Evolutionary conservation across 257 asterid genomes (phyloP).

Genomic region (Leptodermis oblonga): DNA sequence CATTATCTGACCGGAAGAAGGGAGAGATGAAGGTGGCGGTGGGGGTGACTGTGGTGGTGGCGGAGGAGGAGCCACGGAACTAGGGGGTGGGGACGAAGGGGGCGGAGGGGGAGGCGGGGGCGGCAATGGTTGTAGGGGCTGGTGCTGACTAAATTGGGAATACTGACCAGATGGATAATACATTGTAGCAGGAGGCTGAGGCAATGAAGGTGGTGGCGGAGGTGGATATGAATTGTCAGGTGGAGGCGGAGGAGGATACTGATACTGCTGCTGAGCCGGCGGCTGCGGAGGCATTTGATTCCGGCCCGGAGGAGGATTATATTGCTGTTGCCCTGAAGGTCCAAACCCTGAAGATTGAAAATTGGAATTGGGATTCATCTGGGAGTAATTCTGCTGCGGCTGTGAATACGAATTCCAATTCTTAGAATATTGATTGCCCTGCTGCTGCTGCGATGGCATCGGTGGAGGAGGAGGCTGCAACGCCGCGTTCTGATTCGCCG

Average conservation of each 20-base stretch:
- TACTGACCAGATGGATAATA: slow-evolving; percentile 41
- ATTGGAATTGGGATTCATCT: slow-evolving; percentile 40
- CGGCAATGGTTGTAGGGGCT: slow-evolving; percentile 31
- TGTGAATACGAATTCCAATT: slow-evolving; percentile 22
- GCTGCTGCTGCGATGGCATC: slow-evolving; percentile 31
- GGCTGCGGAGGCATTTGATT: slow-evolving; percentile 41
- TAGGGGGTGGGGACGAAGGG: slow-evolving; percentile 44
- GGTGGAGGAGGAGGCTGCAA: slow-evolving; percentile 36
- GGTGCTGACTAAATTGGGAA: slow-evolving; percentile 39
- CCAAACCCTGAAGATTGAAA: slow-evolving; percentile 37
- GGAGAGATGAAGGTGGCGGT: slow-evolving; percentile 39
- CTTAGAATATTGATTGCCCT: slow-evolving; percentile 33
- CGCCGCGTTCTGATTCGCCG: slow-evolving; percentile 51
- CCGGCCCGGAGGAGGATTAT: slow-evolving; percentile 33
- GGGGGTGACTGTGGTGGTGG: slow-evolving; percentile 67
- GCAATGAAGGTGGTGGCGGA: slow-evolving; percentile 43
- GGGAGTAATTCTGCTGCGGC: slow-evolving; percentile 38
- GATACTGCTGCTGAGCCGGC: slow-evolving; percentile 49
- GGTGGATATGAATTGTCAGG: slow-evolving; percentile 72
- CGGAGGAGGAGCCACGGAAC: slow-evolving; percentile 43
- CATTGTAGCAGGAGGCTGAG: slow-evolving; percentile 30
- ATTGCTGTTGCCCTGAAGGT: slow-evolving; percentile 38
- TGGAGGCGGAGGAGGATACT: slow-evolving; percentile 63
- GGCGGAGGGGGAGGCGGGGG: slow-evolving; percentile 59
- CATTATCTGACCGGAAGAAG: slow-evolving; percentile 38